Conservation (phyloP, 129 eudicot species). For the Flaveria robusta region DNA sequence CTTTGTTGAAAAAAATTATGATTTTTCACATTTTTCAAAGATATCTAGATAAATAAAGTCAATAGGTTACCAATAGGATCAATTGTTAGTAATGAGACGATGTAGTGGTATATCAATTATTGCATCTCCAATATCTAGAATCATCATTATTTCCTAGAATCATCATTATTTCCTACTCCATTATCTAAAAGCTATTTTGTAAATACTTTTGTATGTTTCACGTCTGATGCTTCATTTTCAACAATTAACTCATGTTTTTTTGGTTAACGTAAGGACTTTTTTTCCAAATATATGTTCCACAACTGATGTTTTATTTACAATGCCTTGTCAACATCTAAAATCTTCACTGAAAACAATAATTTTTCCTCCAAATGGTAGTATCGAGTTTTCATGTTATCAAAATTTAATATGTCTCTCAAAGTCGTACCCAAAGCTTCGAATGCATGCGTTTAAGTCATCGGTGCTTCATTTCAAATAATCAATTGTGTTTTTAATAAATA, state of each 20-base stretch:
- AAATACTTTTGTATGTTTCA: neutral
- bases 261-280: neutral
- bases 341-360: neutral
- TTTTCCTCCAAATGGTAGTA: neutral
- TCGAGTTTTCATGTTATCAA: neutral
- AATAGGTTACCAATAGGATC: neutral
- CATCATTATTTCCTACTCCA: neutral
- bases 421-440: too few species aligned
- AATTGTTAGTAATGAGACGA: neutral
- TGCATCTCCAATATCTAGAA: neutral
- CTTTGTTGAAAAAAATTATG: neutral
- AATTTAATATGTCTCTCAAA: too few species aligned
- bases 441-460: too few species aligned
- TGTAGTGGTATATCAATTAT: neutral
- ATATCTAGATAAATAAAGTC: neutral
- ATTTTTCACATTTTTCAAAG: neutral
- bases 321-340: neutral
- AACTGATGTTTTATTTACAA: neutral
- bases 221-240: neutral
- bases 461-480: too few species aligned
- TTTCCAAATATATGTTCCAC: neutral
- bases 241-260: neutral
- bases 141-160: neutral
- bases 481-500: too few species aligned
- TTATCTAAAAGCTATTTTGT: neutral